These are phyloP conservation scores for Vicia sativa DNA, from an alignment of 306 rosid genomes.

Conservation along the genomic window DNA sequence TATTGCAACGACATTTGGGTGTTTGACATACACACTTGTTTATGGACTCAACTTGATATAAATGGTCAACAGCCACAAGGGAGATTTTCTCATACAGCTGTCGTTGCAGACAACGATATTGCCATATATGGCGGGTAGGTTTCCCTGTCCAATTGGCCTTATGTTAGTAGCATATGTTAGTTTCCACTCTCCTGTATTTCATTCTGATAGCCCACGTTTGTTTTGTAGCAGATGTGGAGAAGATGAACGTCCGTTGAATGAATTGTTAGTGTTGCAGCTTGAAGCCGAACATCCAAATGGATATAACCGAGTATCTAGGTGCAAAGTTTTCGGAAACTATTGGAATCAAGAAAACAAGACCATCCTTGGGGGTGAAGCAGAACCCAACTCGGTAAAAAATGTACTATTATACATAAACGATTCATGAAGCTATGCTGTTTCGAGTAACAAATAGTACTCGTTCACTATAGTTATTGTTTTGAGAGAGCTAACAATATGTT, in stretches of 20 bases:
- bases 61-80: slow-evolving; percentile 88
- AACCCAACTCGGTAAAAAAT: slow-evolving; percentile 50
- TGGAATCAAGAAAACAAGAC: slow-evolving; percentile 66
- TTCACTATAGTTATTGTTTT: not conserved
- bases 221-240: slow-evolving; percentile 78
- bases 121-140: slow-evolving; percentile 89
- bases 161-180: not conserved
- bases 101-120: slow-evolving; percentile 68
- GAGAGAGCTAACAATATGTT: slow-evolving; percentile 31
- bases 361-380: slow-evolving; percentile 39
- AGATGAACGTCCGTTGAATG: slow-evolving; percentile 91
- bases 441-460: not conserved
- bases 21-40: slow-evolving; percentile 72
- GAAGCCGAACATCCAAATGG: slow-evolving; percentile 69
- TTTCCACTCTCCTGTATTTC: not conserved
- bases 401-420: not conserved
- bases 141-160: not conserved
- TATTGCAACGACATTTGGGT: slow-evolving; percentile 90
- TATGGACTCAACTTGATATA: slow-evolving; percentile 73
- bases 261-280: slow-evolving; percentile 82
- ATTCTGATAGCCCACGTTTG: slow-evolving; percentile 10
- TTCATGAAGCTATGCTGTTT: slow-evolving; percentile 3
- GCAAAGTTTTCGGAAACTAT: slow-evolving; percentile 76
- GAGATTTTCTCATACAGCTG: slow-evolving; percentile 91
- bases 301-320: slow-evolving; percentile 62